Evolutionary conservation across 495 filamentous ascomycete genomes (phyloP).

Genomic region (Jackrogersella minutella): DNA sequence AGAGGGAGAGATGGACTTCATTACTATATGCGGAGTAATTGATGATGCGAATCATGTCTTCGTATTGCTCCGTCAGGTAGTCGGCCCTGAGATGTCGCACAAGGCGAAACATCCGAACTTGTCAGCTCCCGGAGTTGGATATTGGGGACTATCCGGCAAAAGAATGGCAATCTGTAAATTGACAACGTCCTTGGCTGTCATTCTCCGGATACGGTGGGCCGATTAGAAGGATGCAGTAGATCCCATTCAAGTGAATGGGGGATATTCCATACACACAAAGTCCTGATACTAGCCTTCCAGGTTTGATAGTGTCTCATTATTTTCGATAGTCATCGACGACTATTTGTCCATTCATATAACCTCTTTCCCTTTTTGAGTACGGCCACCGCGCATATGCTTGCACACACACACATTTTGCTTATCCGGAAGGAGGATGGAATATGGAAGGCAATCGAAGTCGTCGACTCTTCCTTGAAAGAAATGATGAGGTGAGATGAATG

Average conservation of each 20-base stretch:
- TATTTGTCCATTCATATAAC: conserved; percentile 11
- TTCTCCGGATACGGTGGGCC: conserved; percentile 25
- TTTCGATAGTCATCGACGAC: conserved; percentile 22
- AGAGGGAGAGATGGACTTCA: background rate
- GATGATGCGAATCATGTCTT: conserved; percentile 19
- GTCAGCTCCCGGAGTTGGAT: conserved; percentile 29
- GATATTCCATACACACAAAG: background rate
- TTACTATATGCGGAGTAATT: conserved; percentile 27
- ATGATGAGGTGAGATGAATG: conserved; percentile 36
- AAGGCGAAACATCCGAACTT: conserved; percentile 25
- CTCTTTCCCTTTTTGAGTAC: conserved; percentile 5
- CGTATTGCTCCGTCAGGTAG: background rate
- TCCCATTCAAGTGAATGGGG: conserved; percentile 28
- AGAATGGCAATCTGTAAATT: conserved; percentile 19
- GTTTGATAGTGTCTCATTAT: conserved; percentile 29
- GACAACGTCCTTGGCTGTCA: background rate
- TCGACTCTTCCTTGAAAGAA: background rate
- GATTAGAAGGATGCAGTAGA: conserved; percentile 17
- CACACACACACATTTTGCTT: conserved; percentile 9
- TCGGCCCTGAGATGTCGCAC: conserved; percentile 21
- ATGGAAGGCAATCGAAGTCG: background rate
- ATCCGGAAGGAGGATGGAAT: conserved; percentile 8
- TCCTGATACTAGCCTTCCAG: background rate
- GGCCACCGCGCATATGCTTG: background rate
- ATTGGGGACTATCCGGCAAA: conserved; percentile 42